Evolutionary conservation across 2,329 filamentous ascomycete genomes (phyloP), one percentile per base, ranked within the genome.

Genomic region (Tetracladium maxilliforme): DNA sequence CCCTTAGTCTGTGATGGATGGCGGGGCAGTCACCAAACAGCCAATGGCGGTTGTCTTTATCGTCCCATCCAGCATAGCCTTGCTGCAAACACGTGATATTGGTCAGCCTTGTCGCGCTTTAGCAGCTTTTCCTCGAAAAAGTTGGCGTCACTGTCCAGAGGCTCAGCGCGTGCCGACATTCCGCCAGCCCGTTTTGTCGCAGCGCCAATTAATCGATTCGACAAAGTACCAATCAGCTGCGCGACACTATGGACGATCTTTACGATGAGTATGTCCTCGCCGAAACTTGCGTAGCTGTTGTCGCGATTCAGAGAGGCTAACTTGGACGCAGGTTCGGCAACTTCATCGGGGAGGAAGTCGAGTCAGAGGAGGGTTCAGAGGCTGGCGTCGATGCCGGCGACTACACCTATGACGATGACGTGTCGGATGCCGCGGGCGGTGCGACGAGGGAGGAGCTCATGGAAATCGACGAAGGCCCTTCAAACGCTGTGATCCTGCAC

Each of bases 401-500:
- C 42, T 84, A 87, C 44, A 72, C 76, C 42, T 93, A 93, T 51
- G 76, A 82, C 41, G 77, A 87, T 35, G 78, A 78, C 24, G 62
- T 67, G 16, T 70, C 70, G 26, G 67, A 52, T 7, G 58, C 72
- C 30, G 70, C 69, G 11, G 69, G 64, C 32, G 69, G 69, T 23
- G 59, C 54, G 20, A 64, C 73, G 19, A 76, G 78, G 22, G 77
- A 92, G 48, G 80, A 93, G 54, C 58, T 90, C 40, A 95, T 98
- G 87, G 82, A 95, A 43, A 58, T 95, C 21, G 87, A 95, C 46
- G 77, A 86, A 24, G 84, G 80, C 10, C 81, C 87, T 4, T 94
- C 86, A 5, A 98, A 95, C 50, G 87, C 90, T 25, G 84, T 98
- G n/a, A 69, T 98, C 30, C 68, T 98, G 22, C 90, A 98, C 55